These are phyloP conservation scores for Xylaria sp. DNA, from an alignment of 2,329 filamentous ascomycete genomes.

Conservation along the genomic window DNA sequence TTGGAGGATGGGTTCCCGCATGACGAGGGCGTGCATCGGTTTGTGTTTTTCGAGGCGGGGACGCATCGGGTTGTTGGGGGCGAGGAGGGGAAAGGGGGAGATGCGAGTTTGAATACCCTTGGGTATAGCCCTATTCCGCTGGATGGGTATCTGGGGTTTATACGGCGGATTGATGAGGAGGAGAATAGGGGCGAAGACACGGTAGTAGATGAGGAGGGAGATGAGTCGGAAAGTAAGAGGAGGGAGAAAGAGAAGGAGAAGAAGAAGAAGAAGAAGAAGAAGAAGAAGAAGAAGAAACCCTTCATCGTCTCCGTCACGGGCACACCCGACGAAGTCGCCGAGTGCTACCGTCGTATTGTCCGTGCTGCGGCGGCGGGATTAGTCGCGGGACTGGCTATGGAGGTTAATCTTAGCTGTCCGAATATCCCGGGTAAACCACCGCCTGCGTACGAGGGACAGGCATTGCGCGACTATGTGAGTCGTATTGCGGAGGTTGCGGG, in stretches of 20 bases:
- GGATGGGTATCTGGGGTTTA: conserved; percentile 62
- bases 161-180: conserved; percentile 49
- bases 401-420: conserved; percentile 82
- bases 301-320: conserved; percentile 80
- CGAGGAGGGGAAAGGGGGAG: conserved; percentile 37
- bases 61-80: conserved; percentile 42
- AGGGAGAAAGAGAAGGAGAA: conserved; percentile 31
- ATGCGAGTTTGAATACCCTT: conserved; percentile 73
- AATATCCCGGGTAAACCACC: conserved; percentile 77
- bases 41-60: conserved; percentile 69
- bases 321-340: conserved; percentile 64
- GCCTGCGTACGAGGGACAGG: conserved; percentile 71
- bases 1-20: conserved; percentile 71
- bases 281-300: conserved; percentile 58
- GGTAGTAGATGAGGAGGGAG: conserved; percentile 29
- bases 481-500: conserved; percentile 41
- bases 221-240: conserved; percentile 17
- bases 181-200: conserved; percentile 48
- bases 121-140: conserved; percentile 78
- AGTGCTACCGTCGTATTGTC: conserved; percentile 65
- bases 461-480: conserved; percentile 66
- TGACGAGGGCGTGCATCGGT: conserved; percentile 69
- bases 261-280: conserved; percentile 29
- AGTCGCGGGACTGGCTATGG: conserved; percentile 69
- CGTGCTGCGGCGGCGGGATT: conserved; percentile 44